These are phyloP conservation scores for Agrostemma githago DNA, from an alignment of 148 eudicot genomes.

Conservation along the genomic window DNA sequence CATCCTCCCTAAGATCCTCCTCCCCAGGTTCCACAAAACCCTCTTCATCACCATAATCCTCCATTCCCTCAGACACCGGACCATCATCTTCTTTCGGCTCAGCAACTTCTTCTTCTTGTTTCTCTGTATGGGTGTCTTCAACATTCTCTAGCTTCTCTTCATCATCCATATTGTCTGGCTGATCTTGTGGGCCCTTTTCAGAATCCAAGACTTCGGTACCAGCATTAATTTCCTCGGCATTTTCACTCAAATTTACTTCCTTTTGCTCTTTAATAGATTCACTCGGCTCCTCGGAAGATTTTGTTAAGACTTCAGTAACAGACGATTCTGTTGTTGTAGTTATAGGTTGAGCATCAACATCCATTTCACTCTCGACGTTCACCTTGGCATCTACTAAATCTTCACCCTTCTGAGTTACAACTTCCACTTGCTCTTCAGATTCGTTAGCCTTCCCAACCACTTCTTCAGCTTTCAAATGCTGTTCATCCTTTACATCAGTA, in stretches of 20 bases:
- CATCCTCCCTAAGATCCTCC: slow-evolving; percentile 46
- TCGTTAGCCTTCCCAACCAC: slow-evolving; percentile 22
- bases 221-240: slow-evolving; percentile 22
- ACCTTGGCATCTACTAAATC: slow-evolving; percentile 19
- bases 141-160: slow-evolving; percentile 7
- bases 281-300: slow-evolving; percentile 19
- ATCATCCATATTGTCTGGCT: slow-evolving; percentile 13
- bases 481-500: slow-evolving; percentile 23
- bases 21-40: slow-evolving; percentile 49
- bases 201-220: slow-evolving; percentile 25
- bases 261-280: slow-evolving; percentile 28
- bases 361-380: slow-evolving; percentile 29
- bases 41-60: slow-evolving; percentile 45
- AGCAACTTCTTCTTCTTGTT: slow-evolving; percentile 25
- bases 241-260: slow-evolving; percentile 18
- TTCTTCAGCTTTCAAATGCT: slow-evolving; percentile 21
- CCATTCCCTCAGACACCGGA: slow-evolving; percentile 35
- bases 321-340: slow-evolving; percentile 20
- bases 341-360: slow-evolving; percentile 17
- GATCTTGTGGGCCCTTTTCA: slow-evolving; percentile 15
- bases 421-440: slow-evolving; percentile 26
- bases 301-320: slow-evolving; percentile 12
- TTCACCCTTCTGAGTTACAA: slow-evolving; percentile 17
- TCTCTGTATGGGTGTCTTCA: slow-evolving; percentile 19
- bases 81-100: slow-evolving; percentile 30